phyloP scores from a whole-genome alignment of 2,329 filamentous ascomycete genomes.

The Mariannaea sp. region DNA sequence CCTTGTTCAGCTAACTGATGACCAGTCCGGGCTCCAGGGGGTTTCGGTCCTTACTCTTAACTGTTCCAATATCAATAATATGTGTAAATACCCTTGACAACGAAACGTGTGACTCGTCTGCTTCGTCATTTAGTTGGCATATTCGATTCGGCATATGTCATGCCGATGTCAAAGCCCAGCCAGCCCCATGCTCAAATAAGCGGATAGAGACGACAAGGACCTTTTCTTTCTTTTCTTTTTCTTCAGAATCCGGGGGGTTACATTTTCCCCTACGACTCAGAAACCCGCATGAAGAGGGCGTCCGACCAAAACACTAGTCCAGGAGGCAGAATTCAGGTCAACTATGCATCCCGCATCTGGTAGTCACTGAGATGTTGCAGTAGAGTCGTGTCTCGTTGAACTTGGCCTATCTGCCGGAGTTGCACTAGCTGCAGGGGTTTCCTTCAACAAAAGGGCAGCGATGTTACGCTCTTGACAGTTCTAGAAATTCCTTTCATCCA shows the following conservation, averaged over 20 bases:
- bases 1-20: too few relatives aligned
- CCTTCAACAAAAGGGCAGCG: background rate
- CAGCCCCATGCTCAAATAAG: too few relatives aligned
- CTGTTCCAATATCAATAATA: too few relatives aligned
- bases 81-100: too few relatives aligned
- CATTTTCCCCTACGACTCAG: background rate
- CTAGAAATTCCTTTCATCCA: background rate
- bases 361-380: background rate
- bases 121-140: too few relatives aligned
- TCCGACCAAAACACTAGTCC: background rate
- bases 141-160: too few relatives aligned
- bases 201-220: too few relatives aligned
- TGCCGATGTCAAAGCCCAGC: too few relatives aligned
- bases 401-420: background rate
- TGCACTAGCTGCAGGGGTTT: background rate
- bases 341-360: background rate
- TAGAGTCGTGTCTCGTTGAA: background rate
- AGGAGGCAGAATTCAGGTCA: background rate
- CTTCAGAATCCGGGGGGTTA: background rate
- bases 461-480: background rate
- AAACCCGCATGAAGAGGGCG: background rate
- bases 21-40: too few relatives aligned
- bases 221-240: too few relatives aligned
- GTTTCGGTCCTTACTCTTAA: too few relatives aligned
- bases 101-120: too few relatives aligned